A percentile compares a stretch with the other conserved stretches of the same genome.
Evolutionary conservation across 768 basidiomycete species (phyloP).

Genomic region (Lentinula edodes): DNA sequence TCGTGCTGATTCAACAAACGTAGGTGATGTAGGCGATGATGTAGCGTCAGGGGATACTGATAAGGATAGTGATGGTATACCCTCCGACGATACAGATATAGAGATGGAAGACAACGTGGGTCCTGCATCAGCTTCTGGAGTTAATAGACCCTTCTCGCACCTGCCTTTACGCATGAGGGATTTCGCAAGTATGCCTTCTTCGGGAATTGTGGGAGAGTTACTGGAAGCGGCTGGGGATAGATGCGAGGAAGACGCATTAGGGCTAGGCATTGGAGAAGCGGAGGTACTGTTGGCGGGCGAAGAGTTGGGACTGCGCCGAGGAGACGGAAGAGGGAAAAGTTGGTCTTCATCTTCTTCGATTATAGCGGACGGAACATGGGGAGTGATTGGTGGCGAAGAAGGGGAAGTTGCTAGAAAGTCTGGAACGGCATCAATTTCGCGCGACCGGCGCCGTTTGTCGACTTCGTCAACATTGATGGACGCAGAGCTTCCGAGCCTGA

Average conservation of each 20-base stretch:
- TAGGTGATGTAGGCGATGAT: not conserved
- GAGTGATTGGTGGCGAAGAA: not conserved
- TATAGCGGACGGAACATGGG: slow-evolving; percentile 27
- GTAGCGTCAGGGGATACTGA: not conserved
- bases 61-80: not conserved
- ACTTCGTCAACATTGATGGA: slow-evolving; percentile 59
- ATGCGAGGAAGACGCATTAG: slow-evolving; percentile 23
- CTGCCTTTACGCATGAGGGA: slow-evolving; percentile 5
- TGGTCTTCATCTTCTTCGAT: slow-evolving; percentile 54
- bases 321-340: slow-evolving; percentile 56
- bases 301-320: slow-evolving; percentile 44
- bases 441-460: slow-evolving; percentile 48
- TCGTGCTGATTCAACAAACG: not conserved
- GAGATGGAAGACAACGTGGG: not conserved
- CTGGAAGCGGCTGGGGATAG: slow-evolving; percentile 3
- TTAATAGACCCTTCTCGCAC: slow-evolving; percentile 12
- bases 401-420: not conserved
- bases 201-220: slow-evolving; percentile 2
- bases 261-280: slow-evolving; percentile 22
- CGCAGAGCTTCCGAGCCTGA: slow-evolving; percentile 16
- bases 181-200: slow-evolving; percentile 7
- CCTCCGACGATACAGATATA: too few species aligned
- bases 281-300: slow-evolving; percentile 31
- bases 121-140: slow-evolving; percentile 4
- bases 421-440: slow-evolving; percentile 22